Percentiles rank a stretch among this genome's conserved stretches.
Evolutionary conservation across 1,284 basidiomycete genomes (phyloP).

Genomic region (Austroboletus novae-zelandiae): DNA sequence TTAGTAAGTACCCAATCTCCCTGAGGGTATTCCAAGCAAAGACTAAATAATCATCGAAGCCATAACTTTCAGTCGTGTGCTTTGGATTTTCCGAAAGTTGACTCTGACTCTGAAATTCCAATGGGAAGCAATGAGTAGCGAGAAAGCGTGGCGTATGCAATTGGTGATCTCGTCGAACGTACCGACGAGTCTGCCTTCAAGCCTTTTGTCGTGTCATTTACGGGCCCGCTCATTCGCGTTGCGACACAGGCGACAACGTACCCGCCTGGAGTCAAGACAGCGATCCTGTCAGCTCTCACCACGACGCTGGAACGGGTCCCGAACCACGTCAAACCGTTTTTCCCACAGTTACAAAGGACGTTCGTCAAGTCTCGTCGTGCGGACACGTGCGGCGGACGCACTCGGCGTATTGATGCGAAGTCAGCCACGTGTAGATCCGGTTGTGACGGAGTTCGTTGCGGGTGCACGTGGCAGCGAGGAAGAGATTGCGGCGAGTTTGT

Average conservation of each 20-base stretch:
- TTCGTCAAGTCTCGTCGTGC: slow-evolving; percentile 90
- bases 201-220: slow-evolving; percentile 94
- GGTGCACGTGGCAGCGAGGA: slow-evolving; percentile 71
- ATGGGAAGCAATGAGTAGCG: slow-evolving; percentile 81
- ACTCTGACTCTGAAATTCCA: too few species aligned
- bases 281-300: slow-evolving; percentile 80
- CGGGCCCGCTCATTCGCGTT: slow-evolving; percentile 93
- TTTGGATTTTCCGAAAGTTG: too few species aligned
- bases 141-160: slow-evolving; percentile 93
- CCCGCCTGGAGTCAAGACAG: slow-evolving; percentile 88
- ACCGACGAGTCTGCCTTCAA: slow-evolving; percentile 91
- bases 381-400: slow-evolving; percentile 79
- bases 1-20: too few species aligned
- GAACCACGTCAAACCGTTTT: slow-evolving; percentile 93
- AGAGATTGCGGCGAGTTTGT: slow-evolving; percentile 71
- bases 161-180: slow-evolving; percentile 91
- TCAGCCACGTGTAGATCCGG: slow-evolving; percentile 82
- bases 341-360: slow-evolving; percentile 95
- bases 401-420: slow-evolving; percentile 92
- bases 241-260: slow-evolving; percentile 86
- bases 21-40: too few species aligned
- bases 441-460: slow-evolving; percentile 84
- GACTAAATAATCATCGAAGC: too few species aligned
- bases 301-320: slow-evolving; percentile 85
- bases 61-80: too few species aligned